phyloP scores from a whole-genome alignment of 345 rosid genomes.

The Rubroshorea leprosula region DNA sequence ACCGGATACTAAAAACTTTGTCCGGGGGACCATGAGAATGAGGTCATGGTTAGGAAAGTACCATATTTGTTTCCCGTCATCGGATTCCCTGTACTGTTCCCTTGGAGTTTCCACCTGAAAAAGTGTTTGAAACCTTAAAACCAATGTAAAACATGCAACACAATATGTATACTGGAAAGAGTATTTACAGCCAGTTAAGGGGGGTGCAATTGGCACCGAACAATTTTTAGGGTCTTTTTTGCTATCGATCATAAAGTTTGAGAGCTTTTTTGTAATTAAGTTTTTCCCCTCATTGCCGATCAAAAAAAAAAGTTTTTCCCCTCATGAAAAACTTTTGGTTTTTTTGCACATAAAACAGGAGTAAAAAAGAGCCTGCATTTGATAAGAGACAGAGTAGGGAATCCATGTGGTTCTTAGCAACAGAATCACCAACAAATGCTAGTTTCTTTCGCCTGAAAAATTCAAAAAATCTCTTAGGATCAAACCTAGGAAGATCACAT shows the following conservation, averaged over 20 bases:
- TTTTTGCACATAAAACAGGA: too few relatives aligned
- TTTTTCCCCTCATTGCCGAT: too few relatives aligned
- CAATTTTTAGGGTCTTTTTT: too few relatives aligned
- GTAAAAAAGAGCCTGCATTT: slow-evolving; percentile 28
- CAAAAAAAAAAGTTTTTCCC: too few relatives aligned
- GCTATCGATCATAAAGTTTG: too few relatives aligned
- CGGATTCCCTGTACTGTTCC: slow-evolving; percentile 43
- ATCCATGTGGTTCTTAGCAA: slow-evolving; percentile 83
- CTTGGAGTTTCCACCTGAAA: slow-evolving; percentile 61
- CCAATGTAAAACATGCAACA: too few relatives aligned
- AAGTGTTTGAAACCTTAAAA: not conserved
- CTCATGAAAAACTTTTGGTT: too few relatives aligned
- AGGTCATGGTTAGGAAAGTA: slow-evolving; percentile 53
- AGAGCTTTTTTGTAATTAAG: too few relatives aligned
- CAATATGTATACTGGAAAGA: too few relatives aligned
- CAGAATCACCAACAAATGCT: slow-evolving; percentile 83
- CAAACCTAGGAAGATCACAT: slow-evolving; percentile 67
- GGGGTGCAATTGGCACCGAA: too few relatives aligned
- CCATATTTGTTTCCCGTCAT: slow-evolving; percentile 66
- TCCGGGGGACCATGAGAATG: slow-evolving; percentile 62
- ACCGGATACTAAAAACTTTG: slow-evolving; percentile 52
- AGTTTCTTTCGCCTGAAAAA: slow-evolving; percentile 62
- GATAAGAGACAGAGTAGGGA: slow-evolving; percentile 83
- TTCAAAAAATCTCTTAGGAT: slow-evolving; percentile 41
- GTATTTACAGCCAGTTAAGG: not conserved